phyloP scores from a whole-genome alignment of 495 filamentous ascomycete genomes.

The Annulohypoxylon bovei region DNA sequence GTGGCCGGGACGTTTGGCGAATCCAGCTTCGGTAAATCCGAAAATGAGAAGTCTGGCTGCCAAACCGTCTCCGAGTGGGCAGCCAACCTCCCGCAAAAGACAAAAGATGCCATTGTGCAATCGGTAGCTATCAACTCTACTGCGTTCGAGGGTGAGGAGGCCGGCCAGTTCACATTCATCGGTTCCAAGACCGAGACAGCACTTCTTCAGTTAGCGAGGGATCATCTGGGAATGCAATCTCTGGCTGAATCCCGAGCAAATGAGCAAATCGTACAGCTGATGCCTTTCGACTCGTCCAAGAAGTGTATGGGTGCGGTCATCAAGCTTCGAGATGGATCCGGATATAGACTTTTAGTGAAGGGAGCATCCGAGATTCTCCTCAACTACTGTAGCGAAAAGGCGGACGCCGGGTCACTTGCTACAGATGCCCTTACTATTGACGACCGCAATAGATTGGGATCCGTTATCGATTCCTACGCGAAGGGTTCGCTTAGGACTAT shows the following conservation, averaged over 20 bases:
- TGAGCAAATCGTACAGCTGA: constrained; percentile 66
- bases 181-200: constrained; percentile 83
- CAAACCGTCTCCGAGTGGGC: constrained; percentile 67
- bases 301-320: constrained; percentile 80
- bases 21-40: constrained; percentile 64
- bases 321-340: constrained; percentile 51
- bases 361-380: constrained; percentile 78
- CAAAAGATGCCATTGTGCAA: constrained; percentile 67
- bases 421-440: constrained; percentile 45
- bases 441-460: constrained; percentile 54
- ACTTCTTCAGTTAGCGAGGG: constrained; percentile 69
- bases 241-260: constrained; percentile 67
- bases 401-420: constrained; percentile 33
- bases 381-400: constrained; percentile 62
- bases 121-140: constrained; percentile 80
- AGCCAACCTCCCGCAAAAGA: constrained; percentile 60
- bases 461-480: constrained; percentile 70
- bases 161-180: constrained; percentile 67
- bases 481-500: constrained; percentile 79
- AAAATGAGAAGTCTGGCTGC: constrained; percentile 31
- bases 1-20: constrained; percentile 74
- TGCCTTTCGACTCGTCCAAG: constrained; percentile 74
- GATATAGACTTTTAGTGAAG: constrained; percentile 74
- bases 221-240: constrained; percentile 70
- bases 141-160: constrained; percentile 75